Conservation (phyloP, 106 monocot genomes). For the Phalaenopsis aphrodite region DNA sequence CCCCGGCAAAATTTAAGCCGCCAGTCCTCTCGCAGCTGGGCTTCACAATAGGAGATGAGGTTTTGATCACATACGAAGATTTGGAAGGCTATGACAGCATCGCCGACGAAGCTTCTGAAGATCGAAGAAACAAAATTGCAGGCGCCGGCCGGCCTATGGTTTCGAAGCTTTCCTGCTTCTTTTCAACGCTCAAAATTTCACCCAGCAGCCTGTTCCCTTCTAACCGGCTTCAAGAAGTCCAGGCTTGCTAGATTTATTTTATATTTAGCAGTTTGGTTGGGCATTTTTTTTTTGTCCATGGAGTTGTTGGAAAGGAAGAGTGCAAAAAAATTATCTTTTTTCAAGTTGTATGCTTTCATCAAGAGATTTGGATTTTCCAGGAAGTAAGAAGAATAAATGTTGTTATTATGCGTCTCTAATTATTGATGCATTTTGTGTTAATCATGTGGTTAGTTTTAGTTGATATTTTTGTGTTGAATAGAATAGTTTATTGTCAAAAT, state of each 20-base stretch:
- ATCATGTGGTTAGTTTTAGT: not conserved
- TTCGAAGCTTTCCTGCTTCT: not conserved
- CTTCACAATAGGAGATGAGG: constrained; percentile 8
- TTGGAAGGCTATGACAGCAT: constrained; percentile 15
- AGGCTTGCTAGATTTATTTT: not conserved
- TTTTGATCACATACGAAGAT: constrained; percentile 22
- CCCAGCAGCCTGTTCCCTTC: not conserved
- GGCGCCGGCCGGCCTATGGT: too few relatives aligned
- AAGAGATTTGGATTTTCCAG: too few relatives aligned
- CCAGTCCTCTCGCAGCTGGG: not conserved
- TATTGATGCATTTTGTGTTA: not conserved
- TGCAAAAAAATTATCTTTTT: too few relatives aligned
- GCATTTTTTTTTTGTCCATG: too few relatives aligned
- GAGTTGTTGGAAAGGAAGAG: too few relatives aligned
- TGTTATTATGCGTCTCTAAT: not conserved
- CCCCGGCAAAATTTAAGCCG: not conserved
- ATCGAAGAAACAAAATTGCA: not conserved
- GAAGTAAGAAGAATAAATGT: not conserved
- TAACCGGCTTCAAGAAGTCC: not conserved
- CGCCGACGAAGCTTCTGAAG: not conserved
- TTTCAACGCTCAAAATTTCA: not conserved
- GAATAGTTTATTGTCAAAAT: too few relatives aligned
- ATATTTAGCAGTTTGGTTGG: not conserved
- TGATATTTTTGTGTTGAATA: not conserved
- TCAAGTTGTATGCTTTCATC: too few relatives aligned